A percentile compares a stretch with the other conserved stretches of the same genome.
phyloP scores from a whole-genome alignment of 352 stramenopile genomes.

The Phytophthora podocarpi region DNA sequence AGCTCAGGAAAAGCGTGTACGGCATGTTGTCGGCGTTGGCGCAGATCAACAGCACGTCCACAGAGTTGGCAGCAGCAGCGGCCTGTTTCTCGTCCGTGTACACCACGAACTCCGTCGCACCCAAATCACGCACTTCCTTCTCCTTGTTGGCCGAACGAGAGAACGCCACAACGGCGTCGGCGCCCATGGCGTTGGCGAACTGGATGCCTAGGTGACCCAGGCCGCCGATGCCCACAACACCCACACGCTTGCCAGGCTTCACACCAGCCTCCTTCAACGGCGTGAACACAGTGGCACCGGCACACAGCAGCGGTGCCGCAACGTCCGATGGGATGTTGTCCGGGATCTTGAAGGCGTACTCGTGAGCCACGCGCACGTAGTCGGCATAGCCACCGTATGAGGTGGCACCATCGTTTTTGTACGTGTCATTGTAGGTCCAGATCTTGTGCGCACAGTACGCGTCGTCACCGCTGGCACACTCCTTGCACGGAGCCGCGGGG shows the following conservation, averaged over 20 bases:
- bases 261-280: constrained; percentile 62
- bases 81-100: constrained; percentile 46
- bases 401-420: constrained; percentile 47
- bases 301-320: constrained; percentile 78
- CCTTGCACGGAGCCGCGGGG: constrained; percentile 48
- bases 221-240: constrained; percentile 80
- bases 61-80: constrained; percentile 21
- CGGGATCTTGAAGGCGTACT: constrained; percentile 81
- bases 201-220: constrained; percentile 88
- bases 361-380: constrained; percentile 61
- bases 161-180: constrained; percentile 62
- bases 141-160: constrained; percentile 71
- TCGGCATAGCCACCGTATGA: constrained; percentile 73
- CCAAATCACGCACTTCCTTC: constrained; percentile 49
- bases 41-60: constrained; percentile 81
- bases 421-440: constrained; percentile 56
- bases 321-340: constrained; percentile 60
- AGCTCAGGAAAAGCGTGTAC: constrained; percentile 51
- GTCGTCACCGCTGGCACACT: constrained; percentile 62
- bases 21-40: constrained; percentile 58
- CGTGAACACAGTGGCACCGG: constrained; percentile 80
- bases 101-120: constrained; percentile 68
- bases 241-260: constrained; percentile 59
- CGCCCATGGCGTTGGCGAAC: constrained; percentile 71
- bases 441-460: constrained; percentile 60